Evolutionary conservation across 2,329 filamentous ascomycete species (phyloP), one percentile per base, ranked within the genome.

Genomic region (Aspergillus versicolor): DNA sequence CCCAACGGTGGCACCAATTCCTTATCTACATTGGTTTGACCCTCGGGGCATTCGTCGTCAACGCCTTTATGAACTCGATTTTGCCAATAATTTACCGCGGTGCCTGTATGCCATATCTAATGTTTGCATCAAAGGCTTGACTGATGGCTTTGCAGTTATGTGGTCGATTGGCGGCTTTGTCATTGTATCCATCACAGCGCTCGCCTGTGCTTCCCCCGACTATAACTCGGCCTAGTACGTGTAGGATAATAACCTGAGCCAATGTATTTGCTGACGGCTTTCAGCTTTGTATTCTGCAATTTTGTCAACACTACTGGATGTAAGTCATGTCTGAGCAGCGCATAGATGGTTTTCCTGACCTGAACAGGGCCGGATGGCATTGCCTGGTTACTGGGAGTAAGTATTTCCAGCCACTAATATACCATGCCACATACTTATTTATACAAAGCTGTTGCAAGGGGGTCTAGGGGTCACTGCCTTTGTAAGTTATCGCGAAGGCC

Each of bases 151-250:
- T 15, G 47, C 40, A 72, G 71, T 91, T 62, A 81, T 85, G 49
- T 91, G 88, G 88, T 88, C 85, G 2, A 77, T 91, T 2, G 72
- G 79, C 2, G 89, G 89, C 0, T 90, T 91, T 63, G 74, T 83
- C 43, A 77, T 91, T 57, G 89, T 91, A 62, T 88, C 80, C 60
- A 88, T 90, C 60, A 88, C 88, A 0, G 78, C 89, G 0, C 74
- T 92, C 49, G 81, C 87, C 3, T 89, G 85, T 65, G 79, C 87
- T 0, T 82, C 87, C 2, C 86, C 86, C 0, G 76, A 87, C 61
- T 91, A 84, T 66, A 85, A 86, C 2, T 30, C 27, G 1, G 27
- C 27, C 27, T 30, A 30, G 27, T 30, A 30, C 3, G 9, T 11
- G 9, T 3, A 30, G 27, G 9, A 30, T 30, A 30, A 30, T 4